Conservation (phyloP, 352 stramenopile genomes). For the Phytopythium oedochilum region DNA sequence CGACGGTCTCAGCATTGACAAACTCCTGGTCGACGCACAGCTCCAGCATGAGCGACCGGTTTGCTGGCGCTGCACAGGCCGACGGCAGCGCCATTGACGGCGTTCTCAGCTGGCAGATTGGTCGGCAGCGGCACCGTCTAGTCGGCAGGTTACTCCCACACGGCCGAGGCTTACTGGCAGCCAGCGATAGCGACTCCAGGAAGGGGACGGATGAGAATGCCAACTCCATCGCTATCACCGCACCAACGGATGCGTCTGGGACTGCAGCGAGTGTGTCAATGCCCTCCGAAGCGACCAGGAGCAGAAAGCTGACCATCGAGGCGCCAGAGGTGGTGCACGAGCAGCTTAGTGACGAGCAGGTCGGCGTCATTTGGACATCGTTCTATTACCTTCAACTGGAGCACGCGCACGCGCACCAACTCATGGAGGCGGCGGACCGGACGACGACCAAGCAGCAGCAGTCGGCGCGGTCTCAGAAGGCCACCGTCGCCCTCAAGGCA, state of each 20-base stretch:
- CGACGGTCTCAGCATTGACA: slow-evolving; percentile 7
- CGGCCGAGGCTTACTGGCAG: too few species aligned
- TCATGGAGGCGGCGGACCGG: slow-evolving; percentile 13
- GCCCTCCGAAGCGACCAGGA: not conserved
- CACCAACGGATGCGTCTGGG: not conserved
- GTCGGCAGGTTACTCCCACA: slow-evolving; percentile 8
- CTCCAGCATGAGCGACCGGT: slow-evolving; percentile 20
- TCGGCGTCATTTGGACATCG: slow-evolving; percentile 28
- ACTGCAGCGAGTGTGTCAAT: not conserved
- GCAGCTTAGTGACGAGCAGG: slow-evolving; percentile 15
- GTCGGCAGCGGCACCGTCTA: slow-evolving; percentile 1
- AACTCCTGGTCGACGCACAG: slow-evolving; percentile 23
- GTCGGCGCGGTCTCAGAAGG: not conserved
- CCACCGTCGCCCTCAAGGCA: too few species aligned
- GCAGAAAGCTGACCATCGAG: not conserved
- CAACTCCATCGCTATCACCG: too few species aligned
- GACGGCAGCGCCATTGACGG: slow-evolving; percentile 6
- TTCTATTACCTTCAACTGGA: slow-evolving; percentile 34
- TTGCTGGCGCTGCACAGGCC: slow-evolving; percentile 24
- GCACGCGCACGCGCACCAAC: slow-evolving; percentile 23
- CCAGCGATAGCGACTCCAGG: not conserved
- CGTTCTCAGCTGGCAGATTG: slow-evolving; percentile 17
- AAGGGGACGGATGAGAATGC: too few species aligned
- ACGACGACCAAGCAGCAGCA: slow-evolving; percentile 12
- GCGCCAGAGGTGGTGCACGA: not conserved